Evolutionary conservation across 2,329 filamentous ascomycete genomes (phyloP).

Genomic region (Fonsecaea pedrosoi): DNA sequence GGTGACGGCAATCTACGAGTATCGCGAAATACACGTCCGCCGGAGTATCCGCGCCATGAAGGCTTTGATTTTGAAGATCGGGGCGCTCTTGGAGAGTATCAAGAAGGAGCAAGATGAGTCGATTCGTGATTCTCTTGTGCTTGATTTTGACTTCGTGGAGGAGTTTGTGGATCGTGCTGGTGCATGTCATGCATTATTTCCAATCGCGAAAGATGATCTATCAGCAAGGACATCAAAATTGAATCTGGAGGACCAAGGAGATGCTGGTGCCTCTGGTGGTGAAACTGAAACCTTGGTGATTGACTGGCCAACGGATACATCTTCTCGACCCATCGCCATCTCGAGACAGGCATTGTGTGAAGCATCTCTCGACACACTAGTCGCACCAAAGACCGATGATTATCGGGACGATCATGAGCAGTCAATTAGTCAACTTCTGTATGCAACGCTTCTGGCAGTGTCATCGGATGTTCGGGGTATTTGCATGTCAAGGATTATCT

Average conservation of each 20-base stretch:
- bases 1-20: conserved; percentile 87
- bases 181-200: conserved; percentile 28
- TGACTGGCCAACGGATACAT: conserved; percentile 38
- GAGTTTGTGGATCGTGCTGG: conserved; percentile 37
- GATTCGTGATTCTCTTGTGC: conserved; percentile 22
- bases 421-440: conserved; percentile 76
- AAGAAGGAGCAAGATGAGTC: conserved; percentile 29
- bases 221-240: conserved; percentile 14
- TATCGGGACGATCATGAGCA: conserved; percentile 87
- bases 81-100: conserved; percentile 43
- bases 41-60: conserved; percentile 78
- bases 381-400: conserved; percentile 62
- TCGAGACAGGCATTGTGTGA: conserved; percentile 74
- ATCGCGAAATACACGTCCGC: conserved; percentile 75
- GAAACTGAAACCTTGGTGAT: conserved; percentile 26
- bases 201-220: conserved; percentile 14
- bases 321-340: conserved; percentile 53
- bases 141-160: conserved; percentile 43
- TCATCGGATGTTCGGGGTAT: conserved; percentile 81
- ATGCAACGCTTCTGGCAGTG: conserved; percentile 74
- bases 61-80: conserved; percentile 72
- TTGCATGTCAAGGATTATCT: conserved; percentile 88
- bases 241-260: conserved; percentile 17
- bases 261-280: not conserved
- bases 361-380: conserved; percentile 77